Percentiles rank a stretch among this genome's conserved stretches.
Conservation (phyloP, 2,329 filamentous ascomycete genomes). For the Pseudogymnoascus sp. region DNA sequence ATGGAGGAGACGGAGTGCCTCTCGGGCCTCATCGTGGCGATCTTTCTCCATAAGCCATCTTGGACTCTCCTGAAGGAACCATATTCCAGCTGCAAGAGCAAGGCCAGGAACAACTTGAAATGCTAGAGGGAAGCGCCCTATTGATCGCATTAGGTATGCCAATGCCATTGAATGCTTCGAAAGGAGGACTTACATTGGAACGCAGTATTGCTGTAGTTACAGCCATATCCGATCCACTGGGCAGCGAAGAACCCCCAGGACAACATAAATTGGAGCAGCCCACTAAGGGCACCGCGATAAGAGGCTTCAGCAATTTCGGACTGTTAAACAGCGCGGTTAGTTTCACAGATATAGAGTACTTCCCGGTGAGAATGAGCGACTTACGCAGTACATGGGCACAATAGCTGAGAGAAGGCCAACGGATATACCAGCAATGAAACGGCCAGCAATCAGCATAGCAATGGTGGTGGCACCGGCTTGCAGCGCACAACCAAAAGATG, state of each 20-base stretch:
- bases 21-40: slow-evolving; percentile 39
- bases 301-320: slow-evolving; percentile 18
- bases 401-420: slow-evolving; percentile 37
- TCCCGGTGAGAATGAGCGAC: slow-evolving; percentile 8
- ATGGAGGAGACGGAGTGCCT: slow-evolving; percentile 41
- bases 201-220: slow-evolving; percentile 2
- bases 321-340: slow-evolving; percentile 41
- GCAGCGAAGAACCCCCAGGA: slow-evolving; percentile 22
- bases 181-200: background rate
- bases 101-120: slow-evolving; percentile 46
- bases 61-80: slow-evolving; percentile 49
- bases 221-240: slow-evolving; percentile 22
- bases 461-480: slow-evolving; percentile 25
- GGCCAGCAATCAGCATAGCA: slow-evolving; percentile 36
- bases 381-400: slow-evolving; percentile 37
- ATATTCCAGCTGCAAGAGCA: slow-evolving; percentile 43
- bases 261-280: slow-evolving; percentile 22
- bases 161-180: slow-evolving; percentile 21
- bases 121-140: slow-evolving; percentile 50
- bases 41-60: slow-evolving; percentile 45
- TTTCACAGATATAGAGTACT: slow-evolving; percentile 53
- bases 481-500: slow-evolving; percentile 24
- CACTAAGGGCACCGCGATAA: slow-evolving; percentile 19
- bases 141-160: slow-evolving; percentile 19
- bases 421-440: slow-evolving; percentile 40